Evolutionary conservation across 345 rosid species (phyloP), one percentile per base, ranked within the genome.

Genomic region (Viola odorata): DNA sequence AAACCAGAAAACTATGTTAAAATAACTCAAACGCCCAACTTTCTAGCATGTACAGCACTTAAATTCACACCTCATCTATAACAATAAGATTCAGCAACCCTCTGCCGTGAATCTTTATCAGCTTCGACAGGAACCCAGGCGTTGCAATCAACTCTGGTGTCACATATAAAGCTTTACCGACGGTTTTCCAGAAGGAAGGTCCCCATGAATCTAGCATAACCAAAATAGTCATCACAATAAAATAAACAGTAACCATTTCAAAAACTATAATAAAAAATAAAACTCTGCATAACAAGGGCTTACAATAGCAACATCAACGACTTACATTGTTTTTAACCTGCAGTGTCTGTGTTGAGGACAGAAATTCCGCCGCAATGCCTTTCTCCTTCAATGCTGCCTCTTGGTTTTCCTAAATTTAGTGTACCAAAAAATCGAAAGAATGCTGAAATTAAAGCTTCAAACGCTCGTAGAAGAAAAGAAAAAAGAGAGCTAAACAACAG

Each of bases 71-170:
- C 97, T 92, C 99, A 78, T 92, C 97, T 42, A 92, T 77, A 50
- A 97, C 95, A 66, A 92, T 81, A 52, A 92, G 91, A 77, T 78
- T 92, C 75, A 92, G 77, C 67, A 92, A 80, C 65, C 99, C 99
- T 71, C 95, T 82, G n/a, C 78, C 65, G 77, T 84, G 83, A 57
- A 92, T 73, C 73, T 80, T 92, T 48, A 47, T 79, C 59, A 92
- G 82, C 83, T 85, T 89, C 47, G 84, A 76, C 90, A 84, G 85
- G 79, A 90, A 92, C 57, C 91, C 97, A 23, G 84, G 39, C 0
- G 97, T 92, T 14, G 91, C 96, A 38, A 88, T 79, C 82, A 92
- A 37, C 65, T 92, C 99, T 40, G 97, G 99, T 45, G 99, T 90
- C 32, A 87, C 99, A 77, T 92, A 92, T 45, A 92, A 80, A 92